Conservation (phyloP, 805 yeast species). For the Komagataella pseudopastoris region DNA sequence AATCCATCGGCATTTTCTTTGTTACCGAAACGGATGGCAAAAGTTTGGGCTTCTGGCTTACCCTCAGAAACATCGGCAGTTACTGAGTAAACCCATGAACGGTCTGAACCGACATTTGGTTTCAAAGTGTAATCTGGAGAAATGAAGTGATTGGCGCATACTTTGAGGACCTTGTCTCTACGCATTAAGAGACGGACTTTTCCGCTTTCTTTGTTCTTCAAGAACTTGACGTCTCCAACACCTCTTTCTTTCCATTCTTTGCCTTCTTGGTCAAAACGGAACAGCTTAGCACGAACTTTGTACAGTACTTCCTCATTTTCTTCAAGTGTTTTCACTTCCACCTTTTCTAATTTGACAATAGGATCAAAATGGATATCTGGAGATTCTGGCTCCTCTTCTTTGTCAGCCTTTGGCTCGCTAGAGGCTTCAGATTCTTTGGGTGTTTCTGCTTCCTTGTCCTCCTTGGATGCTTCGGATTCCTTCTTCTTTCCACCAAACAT, state of each 20-base stretch:
- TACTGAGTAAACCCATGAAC: constrained; percentile 96
- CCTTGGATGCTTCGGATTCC: constrained; percentile 20
- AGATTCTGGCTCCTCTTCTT: constrained; percentile 48
- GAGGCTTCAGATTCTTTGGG: constrained; percentile 21
- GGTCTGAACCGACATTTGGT: constrained; percentile 92
- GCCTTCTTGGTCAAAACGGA: constrained; percentile 67
- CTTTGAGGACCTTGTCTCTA: constrained; percentile 96
- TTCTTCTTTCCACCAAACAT: constrained; percentile 86
- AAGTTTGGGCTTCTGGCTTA: constrained; percentile 87
- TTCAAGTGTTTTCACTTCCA: constrained; percentile 91
- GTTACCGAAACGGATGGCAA: constrained; percentile 90
- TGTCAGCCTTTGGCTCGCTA: constrained; percentile 16
- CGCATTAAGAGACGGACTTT: constrained; percentile 94
- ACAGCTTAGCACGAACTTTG: constrained; percentile 91
- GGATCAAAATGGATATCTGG: constrained; percentile 94
- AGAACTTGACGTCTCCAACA: constrained; percentile 93
- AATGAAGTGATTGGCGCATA: constrained; percentile 93
- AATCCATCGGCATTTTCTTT: constrained; percentile 91
- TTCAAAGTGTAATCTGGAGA: constrained; percentile 70
- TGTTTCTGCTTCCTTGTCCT: constrained; percentile 21
- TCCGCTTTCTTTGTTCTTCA: constrained; percentile 70
- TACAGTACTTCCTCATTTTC: constrained; percentile 73
- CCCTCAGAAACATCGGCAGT: constrained; percentile 95
- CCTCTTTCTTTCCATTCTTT: constrained; percentile 99
- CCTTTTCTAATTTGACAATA: constrained; percentile 85